Evolutionary conservation across 352 stramenopile species (phyloP), one percentile per base, ranked within the genome.

Genomic region (Phytophthora agathidicida): DNA sequence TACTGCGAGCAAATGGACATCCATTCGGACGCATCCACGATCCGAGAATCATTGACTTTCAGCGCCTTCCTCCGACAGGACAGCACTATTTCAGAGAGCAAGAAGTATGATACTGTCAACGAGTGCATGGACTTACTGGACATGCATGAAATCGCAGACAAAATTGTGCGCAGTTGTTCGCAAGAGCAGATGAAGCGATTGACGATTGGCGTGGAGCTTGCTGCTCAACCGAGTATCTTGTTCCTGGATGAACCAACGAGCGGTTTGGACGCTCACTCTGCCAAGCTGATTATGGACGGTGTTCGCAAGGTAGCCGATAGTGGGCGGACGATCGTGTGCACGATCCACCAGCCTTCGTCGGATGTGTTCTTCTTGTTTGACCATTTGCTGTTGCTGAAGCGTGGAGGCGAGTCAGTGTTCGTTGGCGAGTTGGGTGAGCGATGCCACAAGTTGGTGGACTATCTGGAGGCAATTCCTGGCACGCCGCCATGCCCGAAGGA

Each of bases 301-400:
- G 70, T 96, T 5, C 81, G 90, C 28, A 90, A 92, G 42, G 75
- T 96, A 43, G 85, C 88, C 5, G 49, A 55, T 27, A 76, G 71
- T 16, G 85, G 86, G 7, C 57, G 73, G 3, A 90, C 77, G 9
- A 81, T 97, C 19, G 64, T 96, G 2, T 95, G 91, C 35, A 96
- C 86, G 22, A 97, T 97, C 61, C 91, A 97, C 61, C 91, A 97
- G 66, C 91, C 91, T 22, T 82, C 75, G 20, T 89, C 77, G 1
- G 83, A 96, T 37, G 80, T 96, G 0, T 96, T 96, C n/a, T 80
- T 83, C 31, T 78, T 88, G 35, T 96, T 96, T 57, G 87, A 97
- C 62, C 76, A 80, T 32, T 46, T 96, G 9, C 72, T 96, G 45
- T 55, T 96, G 2, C 49, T 96, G 35, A 74, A 81, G 32, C 59